Evolutionary conservation across 441 rosid genomes (phyloP).

Genomic region (Euphorbia celastroides): DNA sequence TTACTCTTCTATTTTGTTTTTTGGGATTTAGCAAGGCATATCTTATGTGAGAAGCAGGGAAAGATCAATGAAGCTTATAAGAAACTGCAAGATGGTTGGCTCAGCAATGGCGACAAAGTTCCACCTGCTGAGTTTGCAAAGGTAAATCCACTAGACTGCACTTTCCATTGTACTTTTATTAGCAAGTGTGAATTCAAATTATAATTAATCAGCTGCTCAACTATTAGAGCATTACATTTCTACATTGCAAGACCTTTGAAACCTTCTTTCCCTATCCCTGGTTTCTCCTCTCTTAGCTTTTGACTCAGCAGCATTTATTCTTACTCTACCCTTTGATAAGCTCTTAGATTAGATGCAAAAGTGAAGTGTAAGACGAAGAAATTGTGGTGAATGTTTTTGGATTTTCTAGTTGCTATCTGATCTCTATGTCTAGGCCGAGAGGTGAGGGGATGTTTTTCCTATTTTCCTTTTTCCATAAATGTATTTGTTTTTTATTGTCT

Average conservation of each 20-base stretch:
- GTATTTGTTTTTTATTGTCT: neutral
- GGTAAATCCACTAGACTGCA: conserved; percentile 32
- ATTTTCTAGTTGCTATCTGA: neutral
- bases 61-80: conserved; percentile 94
- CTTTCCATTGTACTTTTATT: neutral
- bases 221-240: neutral
- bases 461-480: neutral
- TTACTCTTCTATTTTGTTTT: neutral
- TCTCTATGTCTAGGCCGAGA: neutral
- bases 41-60: too few relatives aligned
- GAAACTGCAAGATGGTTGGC: conserved; percentile 94
- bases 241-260: neutral
- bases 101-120: conserved; percentile 86
- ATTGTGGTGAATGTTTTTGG: neutral
- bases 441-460: neutral
- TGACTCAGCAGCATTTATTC: neutral
- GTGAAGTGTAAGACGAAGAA: neutral
- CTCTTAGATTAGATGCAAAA: neutral
- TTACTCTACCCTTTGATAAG: conserved; percentile 1
- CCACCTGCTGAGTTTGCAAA: conserved; percentile 98
- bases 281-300: neutral
- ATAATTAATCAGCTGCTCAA: neutral
- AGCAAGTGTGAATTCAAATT: conserved; percentile 1
- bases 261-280: neutral
- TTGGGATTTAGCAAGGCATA: conserved; percentile 64